phyloP scores from a whole-genome alignment of 2,329 filamentous ascomycete genomes.

The Laburnicola sp. region DNA sequence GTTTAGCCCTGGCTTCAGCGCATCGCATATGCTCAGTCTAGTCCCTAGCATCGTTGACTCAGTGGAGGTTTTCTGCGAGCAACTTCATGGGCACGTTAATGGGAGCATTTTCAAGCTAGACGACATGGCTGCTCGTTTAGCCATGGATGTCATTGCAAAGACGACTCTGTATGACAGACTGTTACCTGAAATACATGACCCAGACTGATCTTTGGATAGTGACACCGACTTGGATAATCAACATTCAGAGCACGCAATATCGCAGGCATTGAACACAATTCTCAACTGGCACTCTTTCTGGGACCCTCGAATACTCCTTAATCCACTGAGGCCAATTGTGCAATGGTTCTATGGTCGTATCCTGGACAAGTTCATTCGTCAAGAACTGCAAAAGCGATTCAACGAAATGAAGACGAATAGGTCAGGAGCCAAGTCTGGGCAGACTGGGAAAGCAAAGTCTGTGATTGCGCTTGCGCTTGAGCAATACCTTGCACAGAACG shows the following conservation, averaged over 20 bases:
- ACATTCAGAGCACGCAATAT: constrained; percentile 9
- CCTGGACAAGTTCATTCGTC: constrained; percentile 19
- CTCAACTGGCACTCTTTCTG: constrained; percentile 13
- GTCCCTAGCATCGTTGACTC: constrained; percentile 13
- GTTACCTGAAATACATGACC: neutral
- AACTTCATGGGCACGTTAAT: constrained; percentile 1
- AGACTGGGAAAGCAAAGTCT: constrained; percentile 10
- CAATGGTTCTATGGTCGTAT: constrained; percentile 16
- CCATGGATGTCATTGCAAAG: constrained; percentile 16
- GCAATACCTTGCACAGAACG: constrained; percentile 3
- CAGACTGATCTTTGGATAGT: too few relatives aligned
- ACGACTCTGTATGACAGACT: constrained; percentile 10
- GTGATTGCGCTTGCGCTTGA: constrained; percentile 14
- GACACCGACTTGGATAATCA: constrained; percentile 10
- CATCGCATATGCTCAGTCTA: constrained; percentile 49
- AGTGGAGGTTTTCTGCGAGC: constrained; percentile 16
- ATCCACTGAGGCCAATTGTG: constrained; percentile 9
- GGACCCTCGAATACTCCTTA: constrained; percentile 17
- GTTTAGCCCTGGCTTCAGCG: constrained; percentile 34
- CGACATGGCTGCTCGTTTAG: constrained; percentile 10
- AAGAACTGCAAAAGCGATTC: constrained; percentile 19
- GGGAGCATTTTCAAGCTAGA: constrained; percentile 16
- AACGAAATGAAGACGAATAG: constrained; percentile 11
- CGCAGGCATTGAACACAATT: constrained; percentile 9
- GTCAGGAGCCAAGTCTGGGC: too few relatives aligned